phyloP scores from a whole-genome alignment of 2,329 filamentous ascomycete species.

The Aspergillus sojae region DNA sequence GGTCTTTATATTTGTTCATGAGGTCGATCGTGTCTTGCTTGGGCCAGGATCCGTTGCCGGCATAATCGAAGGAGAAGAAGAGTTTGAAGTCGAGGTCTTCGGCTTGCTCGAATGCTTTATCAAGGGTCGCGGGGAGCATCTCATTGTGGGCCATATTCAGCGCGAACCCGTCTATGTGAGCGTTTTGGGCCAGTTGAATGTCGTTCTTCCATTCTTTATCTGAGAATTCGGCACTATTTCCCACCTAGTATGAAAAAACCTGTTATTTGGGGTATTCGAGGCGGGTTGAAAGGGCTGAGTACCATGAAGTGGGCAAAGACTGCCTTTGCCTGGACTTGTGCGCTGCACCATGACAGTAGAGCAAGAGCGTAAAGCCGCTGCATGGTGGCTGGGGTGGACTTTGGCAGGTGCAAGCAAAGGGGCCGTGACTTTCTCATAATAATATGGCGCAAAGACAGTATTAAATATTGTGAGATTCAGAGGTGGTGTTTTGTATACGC shows the following conservation, averaged over 20 bases:
- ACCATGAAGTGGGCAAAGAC: constrained; percentile 37
- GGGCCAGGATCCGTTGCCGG: constrained; percentile 34
- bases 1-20: constrained; percentile 27
- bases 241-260: constrained; percentile 36
- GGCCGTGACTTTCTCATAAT: background rate
- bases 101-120: constrained; percentile 28
- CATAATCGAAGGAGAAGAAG: constrained; percentile 43
- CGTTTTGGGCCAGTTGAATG: constrained; percentile 36
- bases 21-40: constrained; percentile 25
- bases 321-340: constrained; percentile 17
- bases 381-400: background rate
- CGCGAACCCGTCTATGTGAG: constrained; percentile 44
- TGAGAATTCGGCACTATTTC: constrained; percentile 18
- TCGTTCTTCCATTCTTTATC: constrained; percentile 31
- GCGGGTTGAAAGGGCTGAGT: background rate
- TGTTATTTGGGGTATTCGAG: background rate
- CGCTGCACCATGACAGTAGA: background rate
- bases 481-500: background rate
- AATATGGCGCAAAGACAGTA: background rate
- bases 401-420: background rate
- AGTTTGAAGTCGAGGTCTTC: constrained; percentile 31
- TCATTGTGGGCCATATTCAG: constrained; percentile 40
- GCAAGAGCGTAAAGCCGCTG: background rate
- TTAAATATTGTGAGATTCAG: background rate
- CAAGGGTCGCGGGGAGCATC: constrained; percentile 20